phyloP scores from a whole-genome alignment of 768 basidiomycete species.

The Kwoniella sp. region DNA sequence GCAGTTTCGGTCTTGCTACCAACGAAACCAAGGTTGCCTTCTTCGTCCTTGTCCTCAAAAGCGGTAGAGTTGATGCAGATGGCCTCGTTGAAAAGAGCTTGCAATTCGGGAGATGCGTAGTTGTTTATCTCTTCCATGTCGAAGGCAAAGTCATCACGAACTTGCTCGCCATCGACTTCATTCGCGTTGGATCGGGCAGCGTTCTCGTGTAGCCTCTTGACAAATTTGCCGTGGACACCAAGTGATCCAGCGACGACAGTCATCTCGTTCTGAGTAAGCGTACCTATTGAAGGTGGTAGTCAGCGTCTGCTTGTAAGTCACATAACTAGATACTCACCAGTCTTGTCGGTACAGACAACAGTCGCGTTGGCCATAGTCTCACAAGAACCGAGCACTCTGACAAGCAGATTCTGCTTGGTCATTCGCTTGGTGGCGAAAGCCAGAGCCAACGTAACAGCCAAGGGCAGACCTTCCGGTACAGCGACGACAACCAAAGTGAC shows the following conservation, averaged over 20 bases:
- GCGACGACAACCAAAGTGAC: slow-evolving; percentile 89
- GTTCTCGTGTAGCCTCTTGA: slow-evolving; percentile 73
- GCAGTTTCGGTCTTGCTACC: slow-evolving; percentile 97
- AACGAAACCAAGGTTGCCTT: slow-evolving; percentile 67
- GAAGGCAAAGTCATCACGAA: slow-evolving; percentile 74
- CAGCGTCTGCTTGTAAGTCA: too few species aligned
- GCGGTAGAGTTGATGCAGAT: slow-evolving; percentile 93
- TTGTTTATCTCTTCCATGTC: slow-evolving; percentile 73
- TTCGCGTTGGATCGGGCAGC: slow-evolving; percentile 71
- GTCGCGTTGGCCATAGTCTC: slow-evolving; percentile 99
- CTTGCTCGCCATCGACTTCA: slow-evolving; percentile 57
- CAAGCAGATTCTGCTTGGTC: slow-evolving; percentile 91
- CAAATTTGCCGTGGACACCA: slow-evolving; percentile 93
- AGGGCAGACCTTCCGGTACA: slow-evolving; percentile 87
- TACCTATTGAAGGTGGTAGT: too few species aligned
- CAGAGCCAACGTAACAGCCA: slow-evolving; percentile 93
- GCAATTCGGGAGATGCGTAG: slow-evolving; percentile 66
- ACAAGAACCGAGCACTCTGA: slow-evolving; percentile 92
- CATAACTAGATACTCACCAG: slow-evolving; percentile 37
- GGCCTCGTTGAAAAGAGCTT: slow-evolving; percentile 74
- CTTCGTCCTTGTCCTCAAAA: slow-evolving; percentile 73
- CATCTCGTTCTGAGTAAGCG: slow-evolving; percentile 94
- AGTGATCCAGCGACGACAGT: slow-evolving; percentile 93
- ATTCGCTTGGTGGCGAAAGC: slow-evolving; percentile 99
- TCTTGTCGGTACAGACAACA: slow-evolving; percentile 64